Evolutionary conservation across 1,139 yeast species (phyloP), one percentile per base, ranked within the genome.

Genomic region (Hanseniaspora gamundiae): DNA sequence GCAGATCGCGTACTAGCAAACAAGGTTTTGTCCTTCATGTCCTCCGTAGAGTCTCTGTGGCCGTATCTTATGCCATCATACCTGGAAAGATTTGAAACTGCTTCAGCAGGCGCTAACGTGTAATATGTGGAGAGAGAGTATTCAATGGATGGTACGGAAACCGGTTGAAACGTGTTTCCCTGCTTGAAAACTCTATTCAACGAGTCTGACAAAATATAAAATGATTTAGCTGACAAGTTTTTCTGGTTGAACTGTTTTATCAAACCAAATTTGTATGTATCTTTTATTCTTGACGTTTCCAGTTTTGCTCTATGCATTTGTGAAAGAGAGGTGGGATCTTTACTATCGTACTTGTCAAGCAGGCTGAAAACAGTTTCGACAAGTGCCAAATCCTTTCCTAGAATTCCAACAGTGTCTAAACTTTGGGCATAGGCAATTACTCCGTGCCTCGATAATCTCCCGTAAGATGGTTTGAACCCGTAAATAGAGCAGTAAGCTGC

Each of bases 401-500:
- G 46, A 0, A 93, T 73, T 0, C 99, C 99, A 9, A 93, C 96
- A 0, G 97, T 87, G 59, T 93, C 99, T 43, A 93, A 68, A 27
- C 93, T 80, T 59, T 93, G 97, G 1, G 97, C 96, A 63, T 87
- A 91, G 0, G 96, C 79, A 3, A 88, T 68, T 11, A 91, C 85
- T 1, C 98, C 99, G 79, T 87, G 80, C 45, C 99, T 67, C 0
- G 96, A 87, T 2, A 93, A 66, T 30, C 95, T 68, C 0, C 98
- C 98, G 59, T 91, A 91, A 0, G 93, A 71, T 0, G 98, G 98
- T 59, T 91, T 91, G 65, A 84, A 87, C 0, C 98, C 98, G 39
- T 75, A 65, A 0, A 82, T 71, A 1, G 86, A 84, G 53, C 94
- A 81, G 61, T 82, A 85, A 20, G 94, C 79, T 1, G 95, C 94